A percentile compares a stretch with the other conserved stretches of the same genome.
phyloP scores from a whole-genome alignment of 345 rosid genomes.

The Eucalyptus microcorys region DNA sequence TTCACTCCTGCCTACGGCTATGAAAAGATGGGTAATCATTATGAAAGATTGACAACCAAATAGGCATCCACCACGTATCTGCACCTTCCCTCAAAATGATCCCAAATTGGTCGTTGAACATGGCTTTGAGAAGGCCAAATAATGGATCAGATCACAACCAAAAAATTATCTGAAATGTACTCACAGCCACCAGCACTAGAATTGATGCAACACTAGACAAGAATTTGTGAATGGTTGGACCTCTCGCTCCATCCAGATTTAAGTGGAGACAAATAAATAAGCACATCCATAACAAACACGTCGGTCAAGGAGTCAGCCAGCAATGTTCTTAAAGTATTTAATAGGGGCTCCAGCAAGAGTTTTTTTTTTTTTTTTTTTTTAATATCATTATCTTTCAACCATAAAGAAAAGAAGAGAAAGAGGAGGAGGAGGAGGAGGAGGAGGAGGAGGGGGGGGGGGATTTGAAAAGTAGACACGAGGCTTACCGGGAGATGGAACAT shows the following conservation, averaged over 20 bases:
- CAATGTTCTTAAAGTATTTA: not conserved
- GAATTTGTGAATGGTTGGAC: not conserved
- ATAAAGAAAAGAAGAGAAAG: not conserved
- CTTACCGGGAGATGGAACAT: conserved; percentile 68
- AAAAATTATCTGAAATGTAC: not conserved
- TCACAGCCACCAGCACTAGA: not conserved
- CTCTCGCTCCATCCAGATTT: not conserved
- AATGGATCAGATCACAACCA: not conserved
- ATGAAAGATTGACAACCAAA: not conserved
- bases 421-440: not conserved
- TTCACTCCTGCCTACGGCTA: not conserved
- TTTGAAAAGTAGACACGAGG: not conserved
- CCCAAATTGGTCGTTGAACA: not conserved
- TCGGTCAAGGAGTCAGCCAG: not conserved
- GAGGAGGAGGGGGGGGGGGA: fast-evolving
- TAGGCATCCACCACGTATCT: not conserved
- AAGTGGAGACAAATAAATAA: not conserved
- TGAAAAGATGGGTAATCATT: not conserved
- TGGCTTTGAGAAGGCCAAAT: not conserved
- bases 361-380: not conserved
- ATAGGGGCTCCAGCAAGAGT: not conserved
- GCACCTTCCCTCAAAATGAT: not conserved
- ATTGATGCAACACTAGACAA: not conserved
- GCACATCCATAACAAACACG: not conserved
- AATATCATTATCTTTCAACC: not conserved